phyloP scores from a whole-genome alignment of 2,329 filamentous ascomycete genomes.

The Aspergillus ruber region DNA sequence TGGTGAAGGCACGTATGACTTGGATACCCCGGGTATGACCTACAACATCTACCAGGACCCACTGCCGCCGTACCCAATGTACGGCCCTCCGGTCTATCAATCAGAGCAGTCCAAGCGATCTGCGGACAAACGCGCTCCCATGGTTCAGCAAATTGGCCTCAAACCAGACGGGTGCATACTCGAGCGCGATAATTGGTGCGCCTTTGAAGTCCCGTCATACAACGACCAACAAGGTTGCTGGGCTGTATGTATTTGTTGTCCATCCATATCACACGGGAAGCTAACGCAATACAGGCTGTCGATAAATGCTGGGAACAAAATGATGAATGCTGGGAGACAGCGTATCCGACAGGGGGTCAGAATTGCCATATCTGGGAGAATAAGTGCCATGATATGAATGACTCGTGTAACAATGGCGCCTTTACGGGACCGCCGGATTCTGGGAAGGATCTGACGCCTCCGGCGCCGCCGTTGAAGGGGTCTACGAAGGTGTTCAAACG shows the following conservation, averaged over 20 bases:
- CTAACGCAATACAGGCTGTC: constrained; percentile 29
- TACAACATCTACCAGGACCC: constrained; percentile 59
- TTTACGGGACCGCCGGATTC: constrained; percentile 41
- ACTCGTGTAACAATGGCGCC: constrained; percentile 35
- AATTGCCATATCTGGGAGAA: constrained; percentile 58
- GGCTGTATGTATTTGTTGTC: constrained; percentile 30
- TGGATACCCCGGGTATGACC: constrained; percentile 49
- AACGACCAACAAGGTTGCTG: constrained; percentile 54
- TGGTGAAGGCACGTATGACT: constrained; percentile 55
- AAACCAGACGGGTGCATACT: constrained; percentile 53
- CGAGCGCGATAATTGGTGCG: constrained; percentile 69
- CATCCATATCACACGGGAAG: not conserved
- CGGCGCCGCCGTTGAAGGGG: constrained; percentile 2
- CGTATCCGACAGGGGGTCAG: constrained; percentile 53
- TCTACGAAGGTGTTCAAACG: not conserved
- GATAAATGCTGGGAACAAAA: constrained; percentile 55
- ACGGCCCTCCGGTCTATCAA: constrained; percentile 52
- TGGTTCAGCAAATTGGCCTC: constrained; percentile 43
- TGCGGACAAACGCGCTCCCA: constrained; percentile 1
- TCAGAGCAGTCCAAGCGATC: constrained; percentile 23
- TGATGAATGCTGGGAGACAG: constrained; percentile 52
- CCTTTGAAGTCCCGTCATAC: constrained; percentile 54
- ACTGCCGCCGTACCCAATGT: constrained; percentile 51
- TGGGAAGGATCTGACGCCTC: constrained; percentile 33
- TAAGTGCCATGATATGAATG: constrained; percentile 50